Conservation (phyloP, 108 stramenopile species). For the Cyclotella distinguenda region DNA sequence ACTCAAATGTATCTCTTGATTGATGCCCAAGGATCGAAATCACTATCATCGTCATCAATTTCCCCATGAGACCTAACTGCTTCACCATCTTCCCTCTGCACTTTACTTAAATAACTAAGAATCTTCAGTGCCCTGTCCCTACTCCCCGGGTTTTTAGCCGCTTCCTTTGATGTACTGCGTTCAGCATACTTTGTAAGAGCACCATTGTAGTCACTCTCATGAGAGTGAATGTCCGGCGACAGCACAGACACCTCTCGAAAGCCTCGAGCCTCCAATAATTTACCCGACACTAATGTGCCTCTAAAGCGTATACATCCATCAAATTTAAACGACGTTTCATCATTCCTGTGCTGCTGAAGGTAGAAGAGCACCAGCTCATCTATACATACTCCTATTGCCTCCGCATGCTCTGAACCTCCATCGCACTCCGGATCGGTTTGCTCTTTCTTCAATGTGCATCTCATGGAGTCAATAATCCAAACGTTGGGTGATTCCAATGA, state of each 20-base stretch:
- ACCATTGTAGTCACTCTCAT: slow-evolving; percentile 64
- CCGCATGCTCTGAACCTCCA: slow-evolving; percentile 77
- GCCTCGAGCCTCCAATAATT: slow-evolving; percentile 69
- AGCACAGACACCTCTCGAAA: slow-evolving; percentile 65
- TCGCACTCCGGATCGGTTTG: slow-evolving; percentile 67
- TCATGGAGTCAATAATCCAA: slow-evolving; percentile 70
- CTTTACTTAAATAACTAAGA: slow-evolving; percentile 57
- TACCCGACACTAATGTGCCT: slow-evolving; percentile 65
- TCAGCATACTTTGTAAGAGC: slow-evolving; percentile 65
- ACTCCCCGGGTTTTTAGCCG: slow-evolving; percentile 54
- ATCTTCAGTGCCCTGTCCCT: slow-evolving; percentile 75
- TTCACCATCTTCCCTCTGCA: slow-evolving; percentile 52
- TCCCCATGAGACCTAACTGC: slow-evolving; percentile 13
- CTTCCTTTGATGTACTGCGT: slow-evolving; percentile 41
- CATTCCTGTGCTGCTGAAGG: slow-evolving; percentile 29
- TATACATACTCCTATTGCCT: slow-evolving; percentile 74
- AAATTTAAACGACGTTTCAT: slow-evolving; percentile 25
- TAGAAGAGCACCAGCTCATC: slow-evolving; percentile 63
- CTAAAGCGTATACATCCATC: slow-evolving; percentile 78
- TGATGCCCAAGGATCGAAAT: slow-evolving; percentile 79
- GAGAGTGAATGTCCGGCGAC: slow-evolving; percentile 74
- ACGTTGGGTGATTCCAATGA: slow-evolving; percentile 29
- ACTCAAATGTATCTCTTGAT: slow-evolving; percentile 36
- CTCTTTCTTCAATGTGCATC: slow-evolving; percentile 81
- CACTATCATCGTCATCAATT: slow-evolving; percentile 19